Base-by-base conservation (phyloP, 768 basidiomycete genomes). In the Mycena albidolilacea region DNA sequence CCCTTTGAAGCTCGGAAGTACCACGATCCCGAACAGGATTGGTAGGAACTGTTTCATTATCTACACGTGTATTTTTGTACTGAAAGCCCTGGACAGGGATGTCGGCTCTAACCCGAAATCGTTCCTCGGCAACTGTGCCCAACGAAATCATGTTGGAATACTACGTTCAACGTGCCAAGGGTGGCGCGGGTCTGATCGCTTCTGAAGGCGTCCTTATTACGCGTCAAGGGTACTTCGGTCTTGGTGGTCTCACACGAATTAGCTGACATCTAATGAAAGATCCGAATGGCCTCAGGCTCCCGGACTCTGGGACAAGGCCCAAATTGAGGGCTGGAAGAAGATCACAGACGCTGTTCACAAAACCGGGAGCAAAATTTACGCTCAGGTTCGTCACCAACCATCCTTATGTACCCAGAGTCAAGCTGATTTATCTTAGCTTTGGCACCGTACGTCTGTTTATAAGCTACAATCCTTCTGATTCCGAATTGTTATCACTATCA, bases 101-200 rank as follows among this genome's bases (percentile, higher is more conserved):
- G 54, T 8, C 21, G 30, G 54, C 54, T 55, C 54, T 55, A 5
- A 55, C 54, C 19, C 54, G 54, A 15, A 55, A 14, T 35, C 54
- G 54, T 19, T 11, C 54, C 9, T 35, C 30, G 30, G 23, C 21
- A 35, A 55, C 54, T 11, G 54, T 55, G 54, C 54, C 54, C 30
- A 55, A 55, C 14, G 54, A 55, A 5, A 55, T 55, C 54, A 55
- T 55, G 54, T 35, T 55, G 54, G 35, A 55, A 55, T 55, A 55
- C 30, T 55, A 55, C 15, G 23, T 55, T 55, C 54, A 55, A 35
- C 54, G 54, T 12, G 54, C 30, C 23, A 55, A 35, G 54, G 54
- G 54, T 12, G 54, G 54, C 3, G 54, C 54, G 17, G 54, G 54
- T 55, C 54, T 55, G 23, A 55, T 55, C 21, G 54, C 35, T 7